phyloP scores from a whole-genome alignment of 106 monocot species.

The Platanthera guangdongensis region DNA sequence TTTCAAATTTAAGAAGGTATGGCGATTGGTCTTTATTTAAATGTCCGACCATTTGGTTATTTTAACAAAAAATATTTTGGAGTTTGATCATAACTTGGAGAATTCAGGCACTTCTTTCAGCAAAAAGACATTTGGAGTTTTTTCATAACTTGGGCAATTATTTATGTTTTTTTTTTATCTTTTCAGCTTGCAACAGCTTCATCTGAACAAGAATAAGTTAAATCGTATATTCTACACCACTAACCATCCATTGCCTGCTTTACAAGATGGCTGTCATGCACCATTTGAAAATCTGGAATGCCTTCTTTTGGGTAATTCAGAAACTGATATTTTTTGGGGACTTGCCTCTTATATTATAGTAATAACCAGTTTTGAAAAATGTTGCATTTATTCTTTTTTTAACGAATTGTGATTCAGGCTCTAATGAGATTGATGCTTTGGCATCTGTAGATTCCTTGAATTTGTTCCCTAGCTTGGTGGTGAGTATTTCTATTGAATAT shows the following conservation, averaged over 20 bases:
- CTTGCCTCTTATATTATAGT: too few relatives aligned
- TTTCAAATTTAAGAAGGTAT: conserved; percentile 78
- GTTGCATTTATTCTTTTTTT: conserved; percentile 4
- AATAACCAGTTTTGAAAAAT: background rate
- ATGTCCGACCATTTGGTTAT: background rate
- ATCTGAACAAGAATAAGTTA: conserved; percentile 85
- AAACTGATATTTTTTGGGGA: background rate
- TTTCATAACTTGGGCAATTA: background rate
- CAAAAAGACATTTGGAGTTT: background rate
- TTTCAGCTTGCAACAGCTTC: conserved; percentile 81
- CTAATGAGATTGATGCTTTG: conserved; percentile 69
- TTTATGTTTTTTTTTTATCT: background rate
- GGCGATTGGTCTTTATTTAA: background rate
- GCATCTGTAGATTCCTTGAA: conserved; percentile 80
- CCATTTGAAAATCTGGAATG: conserved; percentile 75
- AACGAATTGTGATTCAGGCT: conserved; percentile 39
- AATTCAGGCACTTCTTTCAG: background rate
- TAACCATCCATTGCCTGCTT: conserved; percentile 10
- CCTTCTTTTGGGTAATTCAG: conserved; percentile 75
- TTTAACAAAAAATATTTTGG: conserved; percentile 1
- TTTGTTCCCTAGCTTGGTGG: conserved; percentile 64
- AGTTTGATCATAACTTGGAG: background rate
- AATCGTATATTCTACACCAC: conserved; percentile 59
- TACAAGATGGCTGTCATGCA: conserved; percentile 6
- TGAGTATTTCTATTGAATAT: conserved; percentile 27